Conservation (phyloP, 768 basidiomycete species). For the Clathrus columnatus region DNA sequence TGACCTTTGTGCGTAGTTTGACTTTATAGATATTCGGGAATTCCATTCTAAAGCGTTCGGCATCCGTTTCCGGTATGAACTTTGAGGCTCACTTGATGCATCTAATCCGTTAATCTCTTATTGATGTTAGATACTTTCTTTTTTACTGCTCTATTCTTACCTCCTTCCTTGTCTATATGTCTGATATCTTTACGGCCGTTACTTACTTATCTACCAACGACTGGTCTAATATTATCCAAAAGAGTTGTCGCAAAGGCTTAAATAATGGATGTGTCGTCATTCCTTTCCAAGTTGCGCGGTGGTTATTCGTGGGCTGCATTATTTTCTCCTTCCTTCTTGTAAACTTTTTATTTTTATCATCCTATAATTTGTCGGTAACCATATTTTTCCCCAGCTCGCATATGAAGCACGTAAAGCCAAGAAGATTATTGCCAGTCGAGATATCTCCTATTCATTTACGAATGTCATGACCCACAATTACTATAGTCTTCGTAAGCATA, state of each 20-base stretch:
- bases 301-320: slow-evolving; percentile 98
- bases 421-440: slow-evolving; percentile 89
- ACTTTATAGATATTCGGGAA: slow-evolving; percentile 91
- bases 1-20: slow-evolving; percentile 56
- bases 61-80: slow-evolving; percentile 71
- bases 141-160: slow-evolving; percentile 90
- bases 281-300: slow-evolving; percentile 83
- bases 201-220: slow-evolving; percentile 88
- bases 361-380: background rate
- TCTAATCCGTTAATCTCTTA: background rate
- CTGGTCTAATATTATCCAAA: slow-evolving; percentile 90
- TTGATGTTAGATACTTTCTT: slow-evolving; percentile 68
- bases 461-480: slow-evolving; percentile 96
- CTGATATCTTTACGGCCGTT: slow-evolving; percentile 95
- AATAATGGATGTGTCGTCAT: slow-evolving; percentile 68
- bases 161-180: slow-evolving; percentile 91
- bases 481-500: slow-evolving; percentile 78
- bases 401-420: slow-evolving; percentile 91
- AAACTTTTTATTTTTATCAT: slow-evolving; percentile 23
- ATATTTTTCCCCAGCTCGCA: slow-evolving; percentile 61
- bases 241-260: slow-evolving; percentile 44
- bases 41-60: slow-evolving; percentile 82
- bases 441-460: slow-evolving; percentile 97
- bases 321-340: slow-evolving; percentile 95
- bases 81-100: slow-evolving; percentile 11